Conservation (phyloP, 345 rosid genomes). For the Rhizophora apiculata region DNA sequence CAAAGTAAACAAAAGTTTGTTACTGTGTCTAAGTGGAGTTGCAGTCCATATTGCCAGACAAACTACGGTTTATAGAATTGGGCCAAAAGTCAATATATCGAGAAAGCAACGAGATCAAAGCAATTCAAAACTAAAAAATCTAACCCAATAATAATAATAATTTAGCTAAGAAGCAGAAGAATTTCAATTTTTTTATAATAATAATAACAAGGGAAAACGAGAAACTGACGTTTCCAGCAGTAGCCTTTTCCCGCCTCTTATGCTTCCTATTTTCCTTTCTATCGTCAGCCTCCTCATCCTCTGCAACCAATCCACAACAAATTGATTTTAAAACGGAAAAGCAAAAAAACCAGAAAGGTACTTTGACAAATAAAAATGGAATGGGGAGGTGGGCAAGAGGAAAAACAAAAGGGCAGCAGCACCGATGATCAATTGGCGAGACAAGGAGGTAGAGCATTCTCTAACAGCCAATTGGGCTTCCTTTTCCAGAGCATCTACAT, state of each 20-base stretch:
- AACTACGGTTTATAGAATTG: no score
- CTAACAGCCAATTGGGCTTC: conserved; percentile 66
- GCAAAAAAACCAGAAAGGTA: background rate
- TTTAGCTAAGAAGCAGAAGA: background rate
- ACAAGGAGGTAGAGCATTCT: conserved; percentile 57
- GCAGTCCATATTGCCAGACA: no score
- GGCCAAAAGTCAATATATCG: no score
- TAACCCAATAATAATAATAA: no score
- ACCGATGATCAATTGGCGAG: conserved; percentile 65
- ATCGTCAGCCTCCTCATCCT: conserved; percentile 54
- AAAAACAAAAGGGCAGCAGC: background rate
- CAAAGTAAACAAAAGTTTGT: background rate
- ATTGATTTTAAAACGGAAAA: background rate
- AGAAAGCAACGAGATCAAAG: no score
- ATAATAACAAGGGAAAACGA: background rate
- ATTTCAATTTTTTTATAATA: background rate
- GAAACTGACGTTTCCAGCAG: conserved; percentile 38
- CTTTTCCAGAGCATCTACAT: conserved; percentile 55
- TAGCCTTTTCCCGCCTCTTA: conserved; percentile 40
- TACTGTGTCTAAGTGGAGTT: background rate
- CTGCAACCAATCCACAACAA: conserved; percentile 32
- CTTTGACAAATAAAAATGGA: no score
- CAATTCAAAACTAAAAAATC: no score
- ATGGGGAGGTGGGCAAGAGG: background rate
- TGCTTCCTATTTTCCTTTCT: conserved; percentile 51